Percentiles rank a stretch among this genome's conserved stretches.
These are phyloP conservation scores for Blastobotrys persicus DNA, from an alignment of 1,139 yeast genomes.

Conservation along the genomic window DNA sequence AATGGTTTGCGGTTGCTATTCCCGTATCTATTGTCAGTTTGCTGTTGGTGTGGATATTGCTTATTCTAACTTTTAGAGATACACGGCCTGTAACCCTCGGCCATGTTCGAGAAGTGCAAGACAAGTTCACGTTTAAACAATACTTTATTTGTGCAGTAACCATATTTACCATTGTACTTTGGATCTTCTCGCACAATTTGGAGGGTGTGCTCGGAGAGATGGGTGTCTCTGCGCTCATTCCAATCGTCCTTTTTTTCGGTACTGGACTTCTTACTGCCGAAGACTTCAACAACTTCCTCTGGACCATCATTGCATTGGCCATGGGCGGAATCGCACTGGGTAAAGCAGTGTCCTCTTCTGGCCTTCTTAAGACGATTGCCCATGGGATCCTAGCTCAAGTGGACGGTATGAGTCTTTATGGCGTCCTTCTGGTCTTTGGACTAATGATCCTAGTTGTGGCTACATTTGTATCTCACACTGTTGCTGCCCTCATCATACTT, in stretches of 20 bases:
- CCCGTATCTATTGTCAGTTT: conserved; percentile 71
- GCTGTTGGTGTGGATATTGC: conserved; percentile 65
- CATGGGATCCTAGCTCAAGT: conserved; percentile 58
- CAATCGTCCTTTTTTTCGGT: conserved; percentile 82
- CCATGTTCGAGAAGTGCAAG: conserved; percentile 58
- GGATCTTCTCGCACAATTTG: conserved; percentile 79
- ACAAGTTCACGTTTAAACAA: conserved; percentile 69
- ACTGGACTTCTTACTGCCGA: conserved; percentile 79
- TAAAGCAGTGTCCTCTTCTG: conserved; percentile 85
- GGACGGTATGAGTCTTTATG: conserved; percentile 58
- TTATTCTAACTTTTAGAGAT: conserved; percentile 66
- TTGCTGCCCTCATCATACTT: conserved; percentile 85
- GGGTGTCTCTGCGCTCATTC: conserved; percentile 85
- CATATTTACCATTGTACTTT: conserved; percentile 65
- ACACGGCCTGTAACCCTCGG: conserved; percentile 46
- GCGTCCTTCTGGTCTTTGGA: conserved; percentile 73
- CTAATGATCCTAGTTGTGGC: conserved; percentile 76
- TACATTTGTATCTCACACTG: conserved; percentile 93
- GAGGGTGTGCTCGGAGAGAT: conserved; percentile 77
- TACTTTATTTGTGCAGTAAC: conserved; percentile 67
- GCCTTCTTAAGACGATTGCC: conserved; percentile 78
- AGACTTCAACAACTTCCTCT: conserved; percentile 87
- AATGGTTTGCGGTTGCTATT: conserved; percentile 84
- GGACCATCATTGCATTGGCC: conserved; percentile 90
- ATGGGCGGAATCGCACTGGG: conserved; percentile 97